phyloP scores from a whole-genome alignment of 306 rosid genomes.

The Vicia faba region DNA sequence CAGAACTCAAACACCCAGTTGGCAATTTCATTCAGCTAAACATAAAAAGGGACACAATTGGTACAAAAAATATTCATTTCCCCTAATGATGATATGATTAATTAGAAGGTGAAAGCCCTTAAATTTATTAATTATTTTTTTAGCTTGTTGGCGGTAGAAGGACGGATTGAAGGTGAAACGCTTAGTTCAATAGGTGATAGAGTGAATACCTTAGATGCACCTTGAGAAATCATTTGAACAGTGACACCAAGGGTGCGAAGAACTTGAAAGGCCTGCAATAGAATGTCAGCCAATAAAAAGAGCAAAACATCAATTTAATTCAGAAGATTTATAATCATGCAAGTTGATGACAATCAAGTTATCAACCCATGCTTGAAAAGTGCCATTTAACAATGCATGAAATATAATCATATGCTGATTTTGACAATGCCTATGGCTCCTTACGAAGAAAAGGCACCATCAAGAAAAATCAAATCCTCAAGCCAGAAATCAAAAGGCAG shows the following conservation, averaged over 20 bases:
- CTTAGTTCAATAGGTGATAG: background rate
- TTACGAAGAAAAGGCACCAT: slow-evolving; percentile 16
- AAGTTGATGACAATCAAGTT: slow-evolving; percentile 9
- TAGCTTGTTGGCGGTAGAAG: background rate
- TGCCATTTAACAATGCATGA: slow-evolving; percentile 18
- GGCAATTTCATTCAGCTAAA: background rate
- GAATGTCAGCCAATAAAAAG: slow-evolving; percentile 22
- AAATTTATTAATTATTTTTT: background rate
- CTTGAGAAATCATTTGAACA: slow-evolving; percentile 99
- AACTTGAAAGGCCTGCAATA: slow-evolving; percentile 76
- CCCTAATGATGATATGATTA: background rate
- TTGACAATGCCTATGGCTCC: background rate
- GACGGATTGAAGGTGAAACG: background rate
- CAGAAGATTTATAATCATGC: slow-evolving; percentile 29
- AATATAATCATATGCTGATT: slow-evolving; percentile 24
- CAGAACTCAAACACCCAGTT: background rate
- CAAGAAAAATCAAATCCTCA: slow-evolving; percentile 28
- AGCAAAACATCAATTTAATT: slow-evolving; percentile 23
- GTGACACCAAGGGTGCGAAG: slow-evolving; percentile 78
- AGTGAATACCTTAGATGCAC: slow-evolving; percentile 84
- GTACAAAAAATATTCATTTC: background rate
- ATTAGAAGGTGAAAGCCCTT: background rate
- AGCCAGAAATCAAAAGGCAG: slow-evolving; percentile 10
- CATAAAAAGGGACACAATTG: background rate
- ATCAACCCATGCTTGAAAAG: slow-evolving; percentile 30